A percentile compares a stretch with the other conserved stretches of the same genome.
Evolutionary conservation across 106 monocot genomes (phyloP).

Genomic region (Hemerocallis citrina): DNA sequence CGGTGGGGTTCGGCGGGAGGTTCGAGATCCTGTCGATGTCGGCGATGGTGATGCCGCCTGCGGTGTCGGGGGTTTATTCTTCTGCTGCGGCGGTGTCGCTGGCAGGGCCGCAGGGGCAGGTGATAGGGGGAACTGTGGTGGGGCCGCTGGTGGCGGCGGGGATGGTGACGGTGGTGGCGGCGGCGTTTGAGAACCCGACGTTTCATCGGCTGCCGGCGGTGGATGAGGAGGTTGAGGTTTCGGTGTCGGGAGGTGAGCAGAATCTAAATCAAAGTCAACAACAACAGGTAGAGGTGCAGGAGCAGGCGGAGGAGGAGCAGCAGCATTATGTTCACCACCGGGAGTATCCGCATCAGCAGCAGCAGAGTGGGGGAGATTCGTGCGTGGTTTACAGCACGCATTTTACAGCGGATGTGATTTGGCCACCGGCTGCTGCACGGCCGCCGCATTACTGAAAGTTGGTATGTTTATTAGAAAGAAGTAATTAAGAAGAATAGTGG

Average conservation of each 20-base stretch:
- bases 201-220: conserved; percentile 15
- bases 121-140: conserved; percentile 15
- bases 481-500: no score
- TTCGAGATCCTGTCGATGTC: conserved; percentile 35
- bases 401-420: background rate
- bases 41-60: conserved; percentile 28
- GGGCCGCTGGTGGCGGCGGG: conserved; percentile 12
- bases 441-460: background rate
- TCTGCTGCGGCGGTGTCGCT: background rate
- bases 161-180: conserved; percentile 14
- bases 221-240: background rate
- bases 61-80: background rate
- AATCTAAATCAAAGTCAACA: no score
- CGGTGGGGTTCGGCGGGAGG: conserved; percentile 24
- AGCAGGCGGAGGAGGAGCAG: background rate
- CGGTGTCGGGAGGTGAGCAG: no score
- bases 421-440: background rate
- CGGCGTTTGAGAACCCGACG: conserved; percentile 13
- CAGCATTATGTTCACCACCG: conserved; percentile 7
- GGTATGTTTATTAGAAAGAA: no score
- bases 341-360: background rate
- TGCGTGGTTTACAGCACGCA: conserved; percentile 8
- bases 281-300: background rate
- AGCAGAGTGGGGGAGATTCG: background rate
- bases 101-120: conserved; percentile 21